A percentile compares a stretch with the other conserved stretches of the same genome.
Conservation (phyloP, 495 filamentous ascomycete genomes). For the Penicillium turbatum region DNA sequence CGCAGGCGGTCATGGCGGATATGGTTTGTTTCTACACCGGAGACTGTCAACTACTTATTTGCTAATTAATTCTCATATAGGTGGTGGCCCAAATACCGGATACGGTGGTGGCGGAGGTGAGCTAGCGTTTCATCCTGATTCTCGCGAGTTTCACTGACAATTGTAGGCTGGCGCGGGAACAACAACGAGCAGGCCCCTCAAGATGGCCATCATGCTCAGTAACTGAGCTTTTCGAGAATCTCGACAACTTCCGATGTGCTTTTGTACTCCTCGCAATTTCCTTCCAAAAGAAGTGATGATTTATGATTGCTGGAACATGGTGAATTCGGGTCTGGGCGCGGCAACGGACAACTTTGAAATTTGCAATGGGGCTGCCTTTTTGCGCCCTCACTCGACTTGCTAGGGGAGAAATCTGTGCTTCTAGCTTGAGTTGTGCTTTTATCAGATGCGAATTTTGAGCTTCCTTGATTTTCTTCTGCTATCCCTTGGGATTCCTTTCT, state of each 20-base stretch:
- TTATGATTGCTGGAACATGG: constrained; percentile 8
- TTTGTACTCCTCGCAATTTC: constrained; percentile 1
- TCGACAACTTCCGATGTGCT: not conserved
- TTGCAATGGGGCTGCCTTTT: not conserved
- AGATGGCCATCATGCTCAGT: constrained; percentile 20
- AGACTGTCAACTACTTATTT: not conserved
- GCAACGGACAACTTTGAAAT: not conserved
- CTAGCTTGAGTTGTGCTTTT: not conserved
- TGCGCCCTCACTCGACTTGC: not conserved
- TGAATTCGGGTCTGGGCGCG: constrained; percentile 10
- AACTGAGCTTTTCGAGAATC: not conserved
- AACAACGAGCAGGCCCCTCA: constrained; percentile 22
- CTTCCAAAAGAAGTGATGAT: constrained; percentile 15
- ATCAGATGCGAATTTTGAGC: not conserved
- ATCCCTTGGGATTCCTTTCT: not conserved
- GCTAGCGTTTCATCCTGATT: constrained; percentile 1
- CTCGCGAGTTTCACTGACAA: not conserved
- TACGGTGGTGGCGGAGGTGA: constrained; percentile 37
- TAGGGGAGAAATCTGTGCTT: not conserved
- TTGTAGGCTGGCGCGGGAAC: constrained; percentile 32
- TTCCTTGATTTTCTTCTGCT: not conserved
- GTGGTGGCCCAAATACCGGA: constrained; percentile 30
- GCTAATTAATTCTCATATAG: not conserved
- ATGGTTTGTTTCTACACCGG: constrained; percentile 19
- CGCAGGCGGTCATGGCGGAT: constrained; percentile 20